phyloP scores from a whole-genome alignment of 805 yeast species.

The Candida pseudoglaebosa region DNA sequence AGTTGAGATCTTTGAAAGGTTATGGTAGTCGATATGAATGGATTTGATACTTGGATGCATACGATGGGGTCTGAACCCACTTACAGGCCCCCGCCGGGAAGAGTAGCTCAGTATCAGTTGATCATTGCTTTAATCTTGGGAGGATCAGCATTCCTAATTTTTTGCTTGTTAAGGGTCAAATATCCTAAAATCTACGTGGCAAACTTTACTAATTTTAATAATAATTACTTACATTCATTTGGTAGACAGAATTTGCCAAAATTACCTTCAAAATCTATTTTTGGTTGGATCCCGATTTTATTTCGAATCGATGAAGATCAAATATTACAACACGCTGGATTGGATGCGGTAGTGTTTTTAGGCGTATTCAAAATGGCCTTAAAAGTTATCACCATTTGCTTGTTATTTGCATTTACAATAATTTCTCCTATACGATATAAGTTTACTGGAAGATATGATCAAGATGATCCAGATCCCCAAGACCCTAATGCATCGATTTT shows the following conservation, averaged over 20 bases:
- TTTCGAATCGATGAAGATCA: slow-evolving; percentile 66
- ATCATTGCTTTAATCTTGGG: slow-evolving; percentile 70
- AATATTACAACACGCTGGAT: slow-evolving; percentile 82
- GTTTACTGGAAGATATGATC: slow-evolving; percentile 61
- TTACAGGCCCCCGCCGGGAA: slow-evolving; percentile 22
- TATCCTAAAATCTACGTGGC: slow-evolving; percentile 87
- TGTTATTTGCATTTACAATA: slow-evolving; percentile 65
- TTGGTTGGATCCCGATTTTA: slow-evolving; percentile 79
- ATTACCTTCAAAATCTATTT: slow-evolving; percentile 52
- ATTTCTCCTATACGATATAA: slow-evolving; percentile 83
- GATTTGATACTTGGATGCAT: background rate
- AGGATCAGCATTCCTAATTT: slow-evolving; percentile 57
- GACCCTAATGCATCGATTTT: slow-evolving; percentile 13
- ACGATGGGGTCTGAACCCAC: slow-evolving; percentile 1
- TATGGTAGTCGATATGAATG: background rate
- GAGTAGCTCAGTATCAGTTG: slow-evolving; percentile 77
- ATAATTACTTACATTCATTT: slow-evolving; percentile 38
- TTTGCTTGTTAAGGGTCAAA: slow-evolving; percentile 64
- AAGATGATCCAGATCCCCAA: slow-evolving; percentile 23
- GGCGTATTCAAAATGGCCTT: slow-evolving; percentile 90
- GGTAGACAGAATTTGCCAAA: slow-evolving; percentile 53
- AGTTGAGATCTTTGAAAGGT: background rate
- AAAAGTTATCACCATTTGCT: slow-evolving; percentile 57
- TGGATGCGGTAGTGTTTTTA: slow-evolving; percentile 89
- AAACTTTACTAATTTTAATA: slow-evolving; percentile 49